Evolutionary conservation across 169 alveolate genomes (phyloP).

Genomic region (Toxoplasma gondii): DNA sequence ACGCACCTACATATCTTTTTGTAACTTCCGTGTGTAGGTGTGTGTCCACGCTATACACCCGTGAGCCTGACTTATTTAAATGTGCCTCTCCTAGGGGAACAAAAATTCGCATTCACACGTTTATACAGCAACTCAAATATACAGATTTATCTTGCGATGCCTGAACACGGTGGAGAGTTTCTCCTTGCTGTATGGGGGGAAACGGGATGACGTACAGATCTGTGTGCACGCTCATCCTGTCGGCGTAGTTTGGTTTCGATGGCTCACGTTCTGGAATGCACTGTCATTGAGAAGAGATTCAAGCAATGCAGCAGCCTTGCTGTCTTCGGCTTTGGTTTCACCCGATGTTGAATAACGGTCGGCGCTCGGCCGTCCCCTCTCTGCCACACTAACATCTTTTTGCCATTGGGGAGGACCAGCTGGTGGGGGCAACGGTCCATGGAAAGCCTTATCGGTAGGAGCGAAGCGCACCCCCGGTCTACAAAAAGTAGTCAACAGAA

Average conservation of each 20-base stretch:
- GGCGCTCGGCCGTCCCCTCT: background rate
- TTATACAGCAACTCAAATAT: too few species aligned
- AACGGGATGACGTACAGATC: background rate
- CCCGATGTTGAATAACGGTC: background rate
- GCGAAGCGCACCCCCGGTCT: constrained; percentile 15
- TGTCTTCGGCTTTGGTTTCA: background rate
- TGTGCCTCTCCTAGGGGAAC: too few species aligned
- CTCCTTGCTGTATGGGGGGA: background rate
- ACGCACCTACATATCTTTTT: too few species aligned
- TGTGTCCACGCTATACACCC: too few species aligned
- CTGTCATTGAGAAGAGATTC: constrained; percentile 10
- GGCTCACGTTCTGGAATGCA: constrained; percentile 23
- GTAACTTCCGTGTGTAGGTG: too few species aligned
- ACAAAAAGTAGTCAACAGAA: background rate
- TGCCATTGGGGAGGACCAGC: background rate
- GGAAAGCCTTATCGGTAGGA: constrained; percentile 7
- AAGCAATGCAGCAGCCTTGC: constrained; percentile 11
- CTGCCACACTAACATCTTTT: background rate
- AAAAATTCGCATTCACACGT: too few species aligned
- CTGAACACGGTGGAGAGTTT: too few species aligned
- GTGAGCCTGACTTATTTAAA: too few species aligned
- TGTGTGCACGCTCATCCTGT: background rate
- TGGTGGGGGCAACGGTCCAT: constrained; percentile 6
- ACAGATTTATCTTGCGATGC: too few species aligned
- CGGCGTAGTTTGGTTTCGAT: background rate